Conservation (phyloP, 257 asterid species). For the Agastache rugosa region DNA sequence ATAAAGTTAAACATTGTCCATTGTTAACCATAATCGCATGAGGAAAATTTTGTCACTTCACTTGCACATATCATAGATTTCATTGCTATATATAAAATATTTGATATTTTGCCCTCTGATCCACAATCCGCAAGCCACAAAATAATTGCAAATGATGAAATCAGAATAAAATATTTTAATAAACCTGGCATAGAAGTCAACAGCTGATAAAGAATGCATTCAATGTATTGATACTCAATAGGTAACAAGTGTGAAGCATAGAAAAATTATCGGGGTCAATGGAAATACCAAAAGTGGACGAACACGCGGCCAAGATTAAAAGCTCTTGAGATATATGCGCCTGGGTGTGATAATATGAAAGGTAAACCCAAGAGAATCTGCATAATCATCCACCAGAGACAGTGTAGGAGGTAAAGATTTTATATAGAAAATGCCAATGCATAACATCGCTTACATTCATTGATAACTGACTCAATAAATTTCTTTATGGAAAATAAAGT, state of each 20-base stretch:
- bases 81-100: constrained; percentile 1
- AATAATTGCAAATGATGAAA: constrained; percentile 10
- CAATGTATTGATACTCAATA: neutral
- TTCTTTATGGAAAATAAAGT: constrained; percentile 26
- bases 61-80: constrained; percentile 16
- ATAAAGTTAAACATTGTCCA: constrained; percentile 19
- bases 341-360: constrained; percentile 71
- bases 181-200: constrained; percentile 6
- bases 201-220: constrained; percentile 6
- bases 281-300: constrained; percentile 89
- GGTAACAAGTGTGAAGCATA: neutral
- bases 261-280: constrained; percentile 23
- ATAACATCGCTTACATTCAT: neutral
- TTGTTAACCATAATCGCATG: constrained; percentile 13
- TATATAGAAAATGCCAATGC: constrained; percentile 38
- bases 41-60: constrained; percentile 22
- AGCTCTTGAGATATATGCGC: constrained; percentile 79
- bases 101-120: neutral
- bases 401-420: constrained; percentile 35
- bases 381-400: constrained; percentile 51
- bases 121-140: neutral
- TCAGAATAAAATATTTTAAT: neutral
- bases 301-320: constrained; percentile 94
- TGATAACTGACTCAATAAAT: constrained; percentile 40
- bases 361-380: constrained; percentile 89